Evolutionary conservation across 129 eudicot species (phyloP), one percentile per base, ranked within the genome.

Genomic region (Centrapalus pauciflorus): DNA sequence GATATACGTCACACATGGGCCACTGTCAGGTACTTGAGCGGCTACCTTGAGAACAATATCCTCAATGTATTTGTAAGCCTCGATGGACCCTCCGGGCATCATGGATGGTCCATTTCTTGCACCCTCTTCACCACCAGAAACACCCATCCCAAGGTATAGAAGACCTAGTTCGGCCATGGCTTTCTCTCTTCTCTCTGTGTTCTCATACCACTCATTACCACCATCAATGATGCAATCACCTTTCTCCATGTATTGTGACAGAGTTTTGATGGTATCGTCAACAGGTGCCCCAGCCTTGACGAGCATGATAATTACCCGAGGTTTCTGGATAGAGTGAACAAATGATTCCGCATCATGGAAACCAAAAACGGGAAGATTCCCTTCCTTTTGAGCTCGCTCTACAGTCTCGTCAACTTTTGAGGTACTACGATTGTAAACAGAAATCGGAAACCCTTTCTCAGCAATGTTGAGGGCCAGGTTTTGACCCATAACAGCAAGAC

Each of bases 401-500:
- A 80, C 77, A 0, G 89, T 83, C 62, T 83, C 85, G 7, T 83
- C 89, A 17, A 83, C 89, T 77, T 83, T 83, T 56, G 64, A 40
- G 0, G 85, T 80, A 45, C 85, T 76, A 12, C 89, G 82, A 27
- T 80, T 80, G 77, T 80, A 80, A n/a, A 80, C 85, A 30, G 85
- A 83, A 64, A 83, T 83, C 0, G 85, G 85, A 11, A 83, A 80
- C 55, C 89, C 89, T 83, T 83, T 83, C 66, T 83, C 88, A 13
- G 88, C 88, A 30, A 83, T 83, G 78, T 83, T 83, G 66, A 83
- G 85, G 75, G 88, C 88, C 17, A 83, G 75, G 61, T 83, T 83
- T 73, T 83, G 85, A 28, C 88, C 88, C 88, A 83, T 83, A 37
- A 83, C 88, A 69, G 88, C 88, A 49, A 83, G 88, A 32, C 88